Evolutionary conservation across 495 filamentous ascomycete species (phyloP).

Genomic region (Mytilinidion resinicola): DNA sequence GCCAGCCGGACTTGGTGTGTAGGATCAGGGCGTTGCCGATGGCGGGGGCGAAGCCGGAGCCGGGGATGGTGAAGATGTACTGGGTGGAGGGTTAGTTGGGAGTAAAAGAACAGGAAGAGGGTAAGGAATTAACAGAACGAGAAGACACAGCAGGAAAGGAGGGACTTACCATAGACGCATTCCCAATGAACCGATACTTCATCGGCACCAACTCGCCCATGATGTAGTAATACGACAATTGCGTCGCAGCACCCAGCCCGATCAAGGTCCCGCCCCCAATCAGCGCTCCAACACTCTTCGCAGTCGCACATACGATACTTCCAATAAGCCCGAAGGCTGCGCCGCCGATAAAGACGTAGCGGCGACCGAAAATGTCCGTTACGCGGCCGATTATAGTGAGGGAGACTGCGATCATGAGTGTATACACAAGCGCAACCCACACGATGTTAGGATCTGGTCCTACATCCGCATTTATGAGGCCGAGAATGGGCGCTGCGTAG

Average conservation of each 20-base stretch:
- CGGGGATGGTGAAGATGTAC: constrained; percentile 11
- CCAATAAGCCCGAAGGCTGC: constrained; percentile 27
- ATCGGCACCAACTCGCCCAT: constrained; percentile 25
- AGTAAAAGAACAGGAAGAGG: too few relatives aligned
- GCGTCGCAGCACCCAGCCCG: constrained; percentile 26
- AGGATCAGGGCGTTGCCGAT: constrained; percentile 20
- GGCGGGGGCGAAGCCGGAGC: constrained; percentile 14
- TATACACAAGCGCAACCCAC: constrained; percentile 34
- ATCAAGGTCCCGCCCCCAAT: constrained; percentile 29
- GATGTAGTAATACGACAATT: constrained; percentile 23
- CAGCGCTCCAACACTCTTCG: constrained; percentile 23
- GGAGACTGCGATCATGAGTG: constrained; percentile 22
- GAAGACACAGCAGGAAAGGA: too few relatives aligned
- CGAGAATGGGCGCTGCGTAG: constrained; percentile 22
- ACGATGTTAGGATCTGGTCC: constrained; percentile 25
- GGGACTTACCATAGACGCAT: not conserved
- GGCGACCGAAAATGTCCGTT: constrained; percentile 35
- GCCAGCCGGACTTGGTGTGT: constrained; percentile 15
- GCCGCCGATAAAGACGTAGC: constrained; percentile 27
- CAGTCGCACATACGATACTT: constrained; percentile 30
- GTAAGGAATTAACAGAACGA: too few relatives aligned
- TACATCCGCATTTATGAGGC: constrained; percentile 22
- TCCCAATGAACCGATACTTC: constrained; percentile 15
- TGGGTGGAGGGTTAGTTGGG: too few relatives aligned
- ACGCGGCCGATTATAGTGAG: constrained; percentile 33